A percentile compares a stretch with the other conserved stretches of the same genome.
Evolutionary conservation across 352 stramenopile species (phyloP).

Genomic region (Thraustochytrium sp.): DNA sequence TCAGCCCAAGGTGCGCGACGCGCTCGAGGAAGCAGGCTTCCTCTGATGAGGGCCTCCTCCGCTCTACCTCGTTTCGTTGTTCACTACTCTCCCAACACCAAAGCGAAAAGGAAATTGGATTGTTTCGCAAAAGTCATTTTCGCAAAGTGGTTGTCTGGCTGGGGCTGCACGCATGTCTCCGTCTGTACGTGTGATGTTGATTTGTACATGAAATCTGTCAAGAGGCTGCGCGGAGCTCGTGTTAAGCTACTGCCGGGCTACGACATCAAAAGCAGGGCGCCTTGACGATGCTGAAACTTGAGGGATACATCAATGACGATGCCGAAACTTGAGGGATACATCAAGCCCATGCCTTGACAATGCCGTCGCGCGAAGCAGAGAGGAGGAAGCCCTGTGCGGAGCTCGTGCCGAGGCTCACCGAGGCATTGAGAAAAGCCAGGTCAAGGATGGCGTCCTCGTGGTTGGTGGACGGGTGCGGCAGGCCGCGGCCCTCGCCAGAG

Average conservation of each 20-base stretch:
- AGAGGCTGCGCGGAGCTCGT: neutral
- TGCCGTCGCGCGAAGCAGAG: slow-evolving; percentile 83
- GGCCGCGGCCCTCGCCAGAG: slow-evolving; percentile 13
- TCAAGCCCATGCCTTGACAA: slow-evolving; percentile 93
- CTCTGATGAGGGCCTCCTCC: neutral
- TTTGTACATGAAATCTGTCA: neutral
- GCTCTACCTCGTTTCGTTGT: neutral
- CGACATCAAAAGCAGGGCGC: neutral
- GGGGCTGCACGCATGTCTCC: neutral
- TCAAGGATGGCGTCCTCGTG: slow-evolving; percentile 91
- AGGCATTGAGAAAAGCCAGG: slow-evolving; percentile 52
- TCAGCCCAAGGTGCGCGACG: neutral
- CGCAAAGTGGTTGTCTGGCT: slow-evolving; percentile 55
- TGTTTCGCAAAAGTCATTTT: neutral
- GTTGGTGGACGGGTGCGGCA: slow-evolving; percentile 7
- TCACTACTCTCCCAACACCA: no score
- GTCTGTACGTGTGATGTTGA: neutral
- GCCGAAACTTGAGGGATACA: neutral
- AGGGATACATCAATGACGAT: neutral
- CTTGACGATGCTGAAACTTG: neutral
- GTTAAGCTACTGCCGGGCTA: neutral
- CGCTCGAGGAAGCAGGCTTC: neutral
- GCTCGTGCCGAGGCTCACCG: neutral
- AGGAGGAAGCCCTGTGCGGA: slow-evolving; percentile 70
- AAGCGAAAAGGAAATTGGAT: no score